Evolutionary conservation across 2,329 filamentous ascomycete genomes (phyloP), one percentile per base, ranked within the genome.

Genomic region (Fusarium keratoplasticum): DNA sequence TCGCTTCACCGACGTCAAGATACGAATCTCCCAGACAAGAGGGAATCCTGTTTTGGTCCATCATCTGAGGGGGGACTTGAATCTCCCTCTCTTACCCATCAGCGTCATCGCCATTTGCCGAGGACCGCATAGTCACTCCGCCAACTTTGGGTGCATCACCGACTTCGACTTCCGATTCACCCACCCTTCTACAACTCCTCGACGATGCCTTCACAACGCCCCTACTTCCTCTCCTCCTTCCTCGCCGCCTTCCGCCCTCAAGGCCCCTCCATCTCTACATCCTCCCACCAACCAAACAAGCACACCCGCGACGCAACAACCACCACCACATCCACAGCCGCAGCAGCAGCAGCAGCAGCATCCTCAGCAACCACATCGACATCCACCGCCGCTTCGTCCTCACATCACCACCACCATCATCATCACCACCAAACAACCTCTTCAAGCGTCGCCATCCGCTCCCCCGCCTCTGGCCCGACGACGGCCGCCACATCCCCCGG

Each of bases 151-250:
- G 47, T 52, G 47, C 25, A 52, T 29, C 25, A 52, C 47, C 47
- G 25, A 52, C 22, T 14, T 44, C 40, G 40, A 42, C 11, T n/a
- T 64, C 29, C 10, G 35, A 42, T 27, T 35, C 42, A 33, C 14
- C 40, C 18, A 25, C 66, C 27, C 40, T 54, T 54, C 57, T 22
- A 52, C 25, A 38, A 16, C 61, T 20, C 29, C 63, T 42, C 25
- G 31, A 63, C 35, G 57, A 88, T 88, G 87, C 85, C 87, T 57
- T 87, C 87, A 38, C 87, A 89, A 77, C 86, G 87, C 59, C 87
- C 87, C 55, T 89, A 86, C 80, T 89, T 89, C 82, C 86, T 89
- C 77, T 88, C 87, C 55, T 87, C 86, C 77, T 88, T 89, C 82
- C 84, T 89, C 80, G 86, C 87, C 79, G 86, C 87, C 80, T 88